Percentiles rank a stretch among this genome's conserved stretches.
These are phyloP conservation scores for Penicillium italicum DNA, from an alignment of 2,329 filamentous ascomycete species.

Conservation along the genomic window DNA sequence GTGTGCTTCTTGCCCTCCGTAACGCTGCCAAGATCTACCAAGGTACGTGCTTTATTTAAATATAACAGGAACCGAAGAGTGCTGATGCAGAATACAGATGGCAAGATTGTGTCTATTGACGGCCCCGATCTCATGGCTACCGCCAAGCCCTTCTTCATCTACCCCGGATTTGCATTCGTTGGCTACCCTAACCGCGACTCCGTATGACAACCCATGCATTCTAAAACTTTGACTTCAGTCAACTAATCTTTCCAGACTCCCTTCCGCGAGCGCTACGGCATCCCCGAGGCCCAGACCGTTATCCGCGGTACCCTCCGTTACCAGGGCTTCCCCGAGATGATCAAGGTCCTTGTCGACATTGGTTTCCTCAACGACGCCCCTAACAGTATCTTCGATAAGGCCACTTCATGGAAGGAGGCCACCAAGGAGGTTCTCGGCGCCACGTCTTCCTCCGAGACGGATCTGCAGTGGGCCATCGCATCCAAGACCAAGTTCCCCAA, in stretches of 20 bases:
- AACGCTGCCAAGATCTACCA: conserved; percentile 83
- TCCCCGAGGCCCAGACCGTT: conserved; percentile 86
- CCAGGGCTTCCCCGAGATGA: conserved; percentile 84
- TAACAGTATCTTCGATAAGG: conserved; percentile 61
- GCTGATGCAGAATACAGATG: conserved; percentile 32
- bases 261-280: conserved; percentile 85
- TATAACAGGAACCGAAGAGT: background rate
- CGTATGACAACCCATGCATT: background rate
- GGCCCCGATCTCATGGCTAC: conserved; percentile 74
- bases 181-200: conserved; percentile 76
- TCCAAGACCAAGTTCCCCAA: conserved; percentile 70
- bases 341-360: conserved; percentile 81
- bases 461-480: conserved; percentile 69
- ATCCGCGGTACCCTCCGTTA: conserved; percentile 82
- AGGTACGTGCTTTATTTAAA: conserved; percentile 40
- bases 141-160: conserved; percentile 88
- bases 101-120: conserved; percentile 65
- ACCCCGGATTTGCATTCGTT: conserved; percentile 83
- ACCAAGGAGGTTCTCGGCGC: conserved; percentile 73
- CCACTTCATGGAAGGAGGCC: conserved; percentile 78
- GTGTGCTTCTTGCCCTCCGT: conserved; percentile 79
- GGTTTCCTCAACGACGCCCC: conserved; percentile 77
- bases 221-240: background rate
- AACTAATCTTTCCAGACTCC: conserved; percentile 32
- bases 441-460: conserved; percentile 60